Evolutionary conservation across 768 basidiomycete genomes (phyloP).

Genomic region (Clavulina sp.): DNA sequence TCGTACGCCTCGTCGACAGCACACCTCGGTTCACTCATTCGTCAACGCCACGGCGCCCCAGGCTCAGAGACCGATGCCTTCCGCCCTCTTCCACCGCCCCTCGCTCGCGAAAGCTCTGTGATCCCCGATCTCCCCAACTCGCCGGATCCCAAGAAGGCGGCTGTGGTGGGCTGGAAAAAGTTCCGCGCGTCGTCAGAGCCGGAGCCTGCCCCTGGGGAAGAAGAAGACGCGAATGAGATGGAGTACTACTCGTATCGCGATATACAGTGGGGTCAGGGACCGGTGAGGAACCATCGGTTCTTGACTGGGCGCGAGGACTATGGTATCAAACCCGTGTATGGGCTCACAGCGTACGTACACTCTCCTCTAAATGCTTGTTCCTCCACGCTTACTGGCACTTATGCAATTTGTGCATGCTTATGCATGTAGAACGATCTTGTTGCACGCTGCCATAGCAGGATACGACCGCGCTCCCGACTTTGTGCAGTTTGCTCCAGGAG

Average conservation of each 20-base stretch:
- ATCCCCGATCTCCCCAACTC: too few relatives aligned
- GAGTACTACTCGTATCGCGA: conserved; percentile 53
- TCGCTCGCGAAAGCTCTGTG: too few relatives aligned
- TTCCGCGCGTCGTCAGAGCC: conserved; percentile 4
- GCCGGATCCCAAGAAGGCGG: too few relatives aligned
- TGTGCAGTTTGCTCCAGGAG: conserved; percentile 6
- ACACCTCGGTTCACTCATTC: too few relatives aligned
- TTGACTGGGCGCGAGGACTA: conserved; percentile 71
- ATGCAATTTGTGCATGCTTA: background rate
- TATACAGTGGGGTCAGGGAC: conserved; percentile 27
- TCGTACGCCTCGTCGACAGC: too few relatives aligned
- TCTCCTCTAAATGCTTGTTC: background rate
- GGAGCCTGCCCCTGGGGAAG: background rate
- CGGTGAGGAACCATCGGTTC: conserved; percentile 54
- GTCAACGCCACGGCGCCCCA: too few relatives aligned
- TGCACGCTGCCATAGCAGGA: conserved; percentile 31
- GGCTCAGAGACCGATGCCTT: too few relatives aligned
- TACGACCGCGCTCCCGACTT: conserved; percentile 19
- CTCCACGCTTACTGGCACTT: background rate
- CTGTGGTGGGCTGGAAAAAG: too few relatives aligned
- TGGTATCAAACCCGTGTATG: conserved; percentile 78
- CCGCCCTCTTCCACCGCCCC: too few relatives aligned
- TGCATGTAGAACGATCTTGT: conserved; percentile 39
- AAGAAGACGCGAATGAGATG: conserved; percentile 3
- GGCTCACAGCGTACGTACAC: conserved; percentile 60